These are phyloP conservation scores for Lactarius sp. DNA, from an alignment of 768 basidiomycete species.

Conservation along the genomic window DNA sequence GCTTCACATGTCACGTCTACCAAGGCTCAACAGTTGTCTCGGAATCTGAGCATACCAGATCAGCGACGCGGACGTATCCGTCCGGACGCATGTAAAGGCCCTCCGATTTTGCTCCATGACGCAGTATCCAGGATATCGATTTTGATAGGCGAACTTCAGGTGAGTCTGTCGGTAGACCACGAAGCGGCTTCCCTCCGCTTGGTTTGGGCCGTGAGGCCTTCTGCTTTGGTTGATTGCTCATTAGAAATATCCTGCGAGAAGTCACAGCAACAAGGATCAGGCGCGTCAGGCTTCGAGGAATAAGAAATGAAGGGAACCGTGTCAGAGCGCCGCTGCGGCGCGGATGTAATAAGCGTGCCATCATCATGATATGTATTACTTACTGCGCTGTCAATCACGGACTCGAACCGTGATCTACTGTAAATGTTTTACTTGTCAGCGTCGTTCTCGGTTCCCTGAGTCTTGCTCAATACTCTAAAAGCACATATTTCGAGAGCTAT, in stretches of 20 bases:
- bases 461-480: background rate
- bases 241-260: background rate
- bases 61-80: conserved; percentile 77
- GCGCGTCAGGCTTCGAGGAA: too few relatives aligned
- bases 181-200: conserved; percentile 38
- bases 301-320: background rate
- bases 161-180: conserved; percentile 58
- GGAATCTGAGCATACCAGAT: conserved; percentile 61
- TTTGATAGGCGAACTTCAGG: conserved; percentile 74
- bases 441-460: background rate
- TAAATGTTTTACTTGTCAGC: background rate
- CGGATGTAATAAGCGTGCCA: background rate
- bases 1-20: conserved; percentile 38
- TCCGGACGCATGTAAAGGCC: conserved; percentile 72
- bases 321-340: background rate
- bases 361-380: background rate
- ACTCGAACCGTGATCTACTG: background rate
- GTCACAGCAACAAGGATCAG: too few relatives aligned
- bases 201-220: conserved; percentile 13
- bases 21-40: background rate
- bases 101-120: conserved; percentile 81
- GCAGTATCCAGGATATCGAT: conserved; percentile 84
- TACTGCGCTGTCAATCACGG: too few relatives aligned
- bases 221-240: conserved; percentile 10
- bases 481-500: background rate